Evolutionary conservation across 805 yeast species (phyloP), one percentile per base, ranked within the genome.

Genomic region (Debaryomyces tyrocola): DNA sequence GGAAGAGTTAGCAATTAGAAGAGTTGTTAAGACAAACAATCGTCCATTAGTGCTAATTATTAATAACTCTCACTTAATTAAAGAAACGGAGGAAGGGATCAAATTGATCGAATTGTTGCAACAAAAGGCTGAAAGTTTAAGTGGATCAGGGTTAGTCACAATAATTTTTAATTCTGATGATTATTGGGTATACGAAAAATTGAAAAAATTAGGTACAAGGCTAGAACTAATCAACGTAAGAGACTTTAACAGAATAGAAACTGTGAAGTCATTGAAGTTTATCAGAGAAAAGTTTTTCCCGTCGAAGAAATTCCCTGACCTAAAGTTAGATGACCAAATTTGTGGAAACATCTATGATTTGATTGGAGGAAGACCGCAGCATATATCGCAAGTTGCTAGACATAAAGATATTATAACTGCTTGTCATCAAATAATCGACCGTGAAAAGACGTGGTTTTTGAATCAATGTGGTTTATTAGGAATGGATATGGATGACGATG

Each of bases 311-410:
- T 67, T 59, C 48, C 76, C 77, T 35, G 65, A 73, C 20, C 74
- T 71, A 33, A 51, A 53, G 0, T 48, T 82, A 1, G 41, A 52
- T 14, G 75, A 71, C 3, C 66, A 60, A 0, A 43, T 56, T 1
- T 83, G 87, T 20, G 67, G 79, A 43, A 65, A 77, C 35, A 75
- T 87, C 2, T 87, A 84, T 60, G 82, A 83, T 48, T 66, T 87
- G 33, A 80, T 87, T 38, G 96, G 96, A 2, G 96, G 96, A 1
- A 73, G 96, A 40, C 90, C 95, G 0, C 96, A 88, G 63, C 92
- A 88, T 62, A 64, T 88, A 3, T 79, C 86, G 2, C 84, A 84
- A 40, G 92, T 85, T 1, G 80, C 87, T 0, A 70, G 83, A 31
- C 84, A 82, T 43, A 52, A 58, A 18, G 80, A 84, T 54, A 70